phyloP scores from a whole-genome alignment of 1,284 basidiomycete genomes.

The Amylostereum areolatum region DNA sequence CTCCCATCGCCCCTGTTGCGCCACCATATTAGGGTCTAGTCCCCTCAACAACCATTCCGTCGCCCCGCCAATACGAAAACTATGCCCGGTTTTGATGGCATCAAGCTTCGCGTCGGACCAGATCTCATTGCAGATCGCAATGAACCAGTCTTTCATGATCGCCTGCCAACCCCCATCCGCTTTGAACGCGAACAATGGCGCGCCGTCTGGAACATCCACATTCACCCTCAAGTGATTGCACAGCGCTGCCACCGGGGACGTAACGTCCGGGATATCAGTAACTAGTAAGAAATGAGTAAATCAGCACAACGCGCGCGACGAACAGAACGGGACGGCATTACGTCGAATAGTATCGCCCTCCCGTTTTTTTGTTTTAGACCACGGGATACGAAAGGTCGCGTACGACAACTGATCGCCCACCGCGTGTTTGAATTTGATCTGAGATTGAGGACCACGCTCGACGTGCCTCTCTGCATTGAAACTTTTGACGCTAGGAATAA shows the following conservation, averaged over 20 bases:
- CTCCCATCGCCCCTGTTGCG: not conserved
- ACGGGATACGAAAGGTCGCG: too few species aligned
- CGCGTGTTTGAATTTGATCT: too few species aligned
- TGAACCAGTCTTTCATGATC: not conserved
- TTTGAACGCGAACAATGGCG: not conserved
- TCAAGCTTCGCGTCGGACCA: not conserved
- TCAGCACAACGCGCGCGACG: too few species aligned
- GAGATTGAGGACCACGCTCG: too few species aligned
- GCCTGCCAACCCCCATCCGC: not conserved
- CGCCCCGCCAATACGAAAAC: not conserved
- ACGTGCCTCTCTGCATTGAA: too few species aligned
- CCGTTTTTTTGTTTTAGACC: too few species aligned
- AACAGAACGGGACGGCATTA: too few species aligned
- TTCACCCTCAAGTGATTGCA: not conserved
- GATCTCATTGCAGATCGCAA: not conserved
- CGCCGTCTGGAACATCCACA: not conserved
- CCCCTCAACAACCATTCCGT: not conserved
- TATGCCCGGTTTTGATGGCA: not conserved
- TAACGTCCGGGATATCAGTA: too few species aligned
- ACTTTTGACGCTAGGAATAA: not conserved
- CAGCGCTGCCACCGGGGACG: too few species aligned
- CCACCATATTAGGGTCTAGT: not conserved
- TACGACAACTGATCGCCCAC: too few species aligned
- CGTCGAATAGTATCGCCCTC: too few species aligned
- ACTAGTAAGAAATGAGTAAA: too few species aligned